Evolutionary conservation across 2,329 filamentous ascomycete genomes (phyloP).

Genomic region (Diplodia sapinea): DNA sequence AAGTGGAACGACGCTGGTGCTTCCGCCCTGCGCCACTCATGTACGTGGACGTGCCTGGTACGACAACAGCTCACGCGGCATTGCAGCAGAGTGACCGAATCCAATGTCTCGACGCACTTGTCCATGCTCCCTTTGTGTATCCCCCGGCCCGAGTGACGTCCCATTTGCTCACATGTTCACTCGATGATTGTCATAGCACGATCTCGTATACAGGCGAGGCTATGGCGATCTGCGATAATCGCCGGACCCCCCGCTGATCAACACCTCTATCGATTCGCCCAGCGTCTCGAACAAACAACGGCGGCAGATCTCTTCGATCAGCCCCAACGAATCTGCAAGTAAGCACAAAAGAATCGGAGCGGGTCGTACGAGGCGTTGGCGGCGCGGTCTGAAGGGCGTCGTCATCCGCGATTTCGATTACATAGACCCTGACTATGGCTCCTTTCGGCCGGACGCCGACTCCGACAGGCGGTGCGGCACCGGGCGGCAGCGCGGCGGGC

Average conservation of each 20-base stretch:
- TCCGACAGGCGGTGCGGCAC: too few relatives aligned
- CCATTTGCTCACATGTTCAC: neutral
- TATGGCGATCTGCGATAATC: constrained; percentile 5
- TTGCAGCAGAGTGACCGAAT: neutral
- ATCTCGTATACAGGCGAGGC: neutral
- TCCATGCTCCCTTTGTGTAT: neutral
- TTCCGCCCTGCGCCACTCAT: neutral
- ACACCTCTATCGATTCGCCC: constrained; percentile 9
- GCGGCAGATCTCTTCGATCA: constrained; percentile 3
- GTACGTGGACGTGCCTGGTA: neutral
- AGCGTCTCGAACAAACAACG: neutral
- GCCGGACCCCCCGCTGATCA: constrained; percentile 5
- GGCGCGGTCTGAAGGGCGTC: neutral
- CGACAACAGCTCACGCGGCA: neutral
- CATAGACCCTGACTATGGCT: neutral
- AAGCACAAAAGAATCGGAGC: neutral
- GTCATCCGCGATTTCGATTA: neutral
- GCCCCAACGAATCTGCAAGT: neutral
- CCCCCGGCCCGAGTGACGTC: neutral
- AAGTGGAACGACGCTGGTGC: neutral
- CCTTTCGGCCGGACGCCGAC: neutral
- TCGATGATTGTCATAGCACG: neutral
- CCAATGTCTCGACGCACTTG: neutral
- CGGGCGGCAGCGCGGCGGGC: too few relatives aligned
- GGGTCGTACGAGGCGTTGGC: neutral